Percentiles rank a stretch among this genome's conserved stretches.
These are phyloP conservation scores for Kwoniella dendrophila DNA, from an alignment of 768 basidiomycete species.

Conservation along the genomic window DNA sequence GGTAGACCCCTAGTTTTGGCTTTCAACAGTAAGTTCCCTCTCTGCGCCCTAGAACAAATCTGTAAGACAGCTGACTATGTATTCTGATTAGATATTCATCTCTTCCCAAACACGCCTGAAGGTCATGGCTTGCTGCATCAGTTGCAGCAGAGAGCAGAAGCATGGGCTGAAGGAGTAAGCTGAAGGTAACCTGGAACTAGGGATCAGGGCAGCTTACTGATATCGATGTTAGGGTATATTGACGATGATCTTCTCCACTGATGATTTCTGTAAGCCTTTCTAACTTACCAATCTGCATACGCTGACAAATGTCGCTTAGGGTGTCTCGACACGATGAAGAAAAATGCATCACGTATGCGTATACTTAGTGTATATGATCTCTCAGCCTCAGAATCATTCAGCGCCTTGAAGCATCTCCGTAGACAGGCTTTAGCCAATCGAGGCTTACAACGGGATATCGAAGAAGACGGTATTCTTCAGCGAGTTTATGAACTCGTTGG, in stretches of 20 bases:
- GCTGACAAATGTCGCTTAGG: conserved; percentile 7
- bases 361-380: conserved; percentile 76
- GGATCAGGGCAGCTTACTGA: not conserved
- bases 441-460: conserved; percentile 20
- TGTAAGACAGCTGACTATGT: conserved; percentile 2
- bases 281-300: not conserved
- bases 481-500: conserved; percentile 69
- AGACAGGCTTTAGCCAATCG: conserved; percentile 37
- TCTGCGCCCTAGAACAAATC: not conserved
- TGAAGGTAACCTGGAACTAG: not conserved
- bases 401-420: conserved; percentile 65
- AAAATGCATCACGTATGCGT: conserved; percentile 73
- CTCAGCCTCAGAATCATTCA: conserved; percentile 63
- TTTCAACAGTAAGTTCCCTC: conserved; percentile 66
- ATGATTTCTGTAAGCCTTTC: conserved; percentile 73
- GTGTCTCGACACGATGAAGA: conserved; percentile 58
- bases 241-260: conserved; percentile 75
- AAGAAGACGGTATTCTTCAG: conserved; percentile 57
- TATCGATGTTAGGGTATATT: conserved; percentile 61
- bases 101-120: conserved; percentile 67
- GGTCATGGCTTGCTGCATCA: conserved; percentile 79
- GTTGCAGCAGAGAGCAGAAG: conserved; percentile 80
- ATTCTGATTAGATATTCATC: conserved; percentile 50
- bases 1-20: conserved; percentile 75
- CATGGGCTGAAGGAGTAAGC: conserved; percentile 79